A percentile compares a stretch with the other conserved stretches of the same genome.
These are phyloP conservation scores for Calonectria hawksworthii DNA, from an alignment of 2,329 filamentous ascomycete species.

Conservation along the genomic window DNA sequence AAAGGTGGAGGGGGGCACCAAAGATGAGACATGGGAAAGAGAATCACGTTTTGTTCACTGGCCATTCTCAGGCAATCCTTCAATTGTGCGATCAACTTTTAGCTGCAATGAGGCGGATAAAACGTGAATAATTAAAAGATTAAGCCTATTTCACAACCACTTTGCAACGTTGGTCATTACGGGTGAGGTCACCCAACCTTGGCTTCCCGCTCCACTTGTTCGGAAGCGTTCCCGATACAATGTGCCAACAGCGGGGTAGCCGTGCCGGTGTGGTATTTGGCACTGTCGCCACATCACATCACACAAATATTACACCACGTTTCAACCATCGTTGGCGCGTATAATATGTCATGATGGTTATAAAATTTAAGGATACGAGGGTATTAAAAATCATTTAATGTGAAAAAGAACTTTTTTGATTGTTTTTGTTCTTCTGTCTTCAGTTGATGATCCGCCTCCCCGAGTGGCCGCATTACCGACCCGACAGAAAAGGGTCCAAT, in stretches of 20 bases:
- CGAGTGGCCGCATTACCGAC: neutral
- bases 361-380: neutral
- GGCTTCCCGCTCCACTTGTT: too few species aligned
- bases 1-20: neutral
- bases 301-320: neutral
- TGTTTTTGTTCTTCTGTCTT: too few species aligned
- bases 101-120: too few species aligned
- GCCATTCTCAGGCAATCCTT: neutral
- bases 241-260: neutral
- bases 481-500: neutral
- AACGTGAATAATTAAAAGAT: neutral
- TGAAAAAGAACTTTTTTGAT: too few species aligned
- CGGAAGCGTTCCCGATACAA: neutral
- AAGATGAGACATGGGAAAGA: neutral
- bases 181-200: neutral
- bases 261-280: neutral
- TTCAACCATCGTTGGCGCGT: neutral
- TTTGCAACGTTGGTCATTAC: neutral
- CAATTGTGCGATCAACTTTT: neutral
- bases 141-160: neutral
- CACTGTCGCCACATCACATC: neutral
- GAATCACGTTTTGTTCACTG: neutral
- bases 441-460: neutral
- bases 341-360: neutral
- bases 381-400: neutral